Percentiles rank a stretch among this genome's conserved stretches.
These are phyloP conservation scores for Populus alba DNA, from an alignment of 345 rosid genomes.

Conservation along the genomic window DNA sequence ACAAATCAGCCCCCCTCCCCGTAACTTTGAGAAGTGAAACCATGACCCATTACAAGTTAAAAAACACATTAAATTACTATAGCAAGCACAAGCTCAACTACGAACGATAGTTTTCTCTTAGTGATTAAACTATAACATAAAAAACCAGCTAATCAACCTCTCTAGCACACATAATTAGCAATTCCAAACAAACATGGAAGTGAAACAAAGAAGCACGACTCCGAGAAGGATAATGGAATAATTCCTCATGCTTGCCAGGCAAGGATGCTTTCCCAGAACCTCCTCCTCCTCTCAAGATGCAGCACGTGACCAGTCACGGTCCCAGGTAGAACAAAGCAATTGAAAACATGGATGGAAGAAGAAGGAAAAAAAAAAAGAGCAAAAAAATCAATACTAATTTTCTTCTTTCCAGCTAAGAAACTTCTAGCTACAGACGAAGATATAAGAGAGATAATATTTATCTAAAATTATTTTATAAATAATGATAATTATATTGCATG, in stretches of 20 bases:
- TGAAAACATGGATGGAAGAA: neutral
- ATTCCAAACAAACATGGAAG: neutral
- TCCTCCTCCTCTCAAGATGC: neutral
- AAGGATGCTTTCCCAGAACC: neutral
- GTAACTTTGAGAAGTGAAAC: no score
- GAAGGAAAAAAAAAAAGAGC: no score
- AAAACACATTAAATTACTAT: no score
- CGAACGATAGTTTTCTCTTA: neutral
- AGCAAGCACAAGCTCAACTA: no score
- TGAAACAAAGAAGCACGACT: neutral
- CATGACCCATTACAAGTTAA: no score
- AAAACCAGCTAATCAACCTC: neutral
- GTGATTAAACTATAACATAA: neutral
- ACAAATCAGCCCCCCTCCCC: fast-evolving
- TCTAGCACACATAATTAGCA: neutral
- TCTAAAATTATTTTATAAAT: no score
- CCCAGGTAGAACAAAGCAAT: neutral
- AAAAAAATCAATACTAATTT: neutral
- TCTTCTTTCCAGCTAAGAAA: neutral
- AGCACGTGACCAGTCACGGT: no score
- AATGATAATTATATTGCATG: no score
- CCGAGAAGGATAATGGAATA: neutral
- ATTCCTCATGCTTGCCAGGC: neutral
- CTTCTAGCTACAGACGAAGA: no score
- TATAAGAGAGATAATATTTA: no score